Conservation (phyloP, 1,139 yeast genomes). For the Yamadazyma trypodendri region DNA sequence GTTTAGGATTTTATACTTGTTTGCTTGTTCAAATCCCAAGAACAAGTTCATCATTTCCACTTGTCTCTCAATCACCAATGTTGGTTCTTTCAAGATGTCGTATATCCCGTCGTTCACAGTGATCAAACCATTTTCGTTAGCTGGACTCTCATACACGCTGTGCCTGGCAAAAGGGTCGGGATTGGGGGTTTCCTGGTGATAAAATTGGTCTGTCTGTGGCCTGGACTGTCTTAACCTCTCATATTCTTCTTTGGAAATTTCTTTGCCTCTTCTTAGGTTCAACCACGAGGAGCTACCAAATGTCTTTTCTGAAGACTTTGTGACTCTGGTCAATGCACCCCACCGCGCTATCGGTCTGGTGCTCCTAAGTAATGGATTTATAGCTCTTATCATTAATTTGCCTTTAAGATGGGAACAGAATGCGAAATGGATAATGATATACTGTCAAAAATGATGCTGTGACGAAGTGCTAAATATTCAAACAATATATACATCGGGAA, state of each 20-base stretch:
- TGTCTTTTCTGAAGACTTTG: not conserved
- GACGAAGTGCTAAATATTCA: too few relatives aligned
- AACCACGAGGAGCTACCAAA: conserved; percentile 1
- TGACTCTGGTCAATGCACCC: not conserved
- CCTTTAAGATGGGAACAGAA: not conserved
- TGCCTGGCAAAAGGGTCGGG: conserved; percentile 27
- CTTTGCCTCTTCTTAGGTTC: conserved; percentile 28
- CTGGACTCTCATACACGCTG: conserved; percentile 34
- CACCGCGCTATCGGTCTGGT: not conserved
- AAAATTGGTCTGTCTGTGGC: conserved; percentile 19
- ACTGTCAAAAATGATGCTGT: too few relatives aligned
- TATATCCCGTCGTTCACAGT: conserved; percentile 56
- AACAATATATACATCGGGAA: too few relatives aligned
- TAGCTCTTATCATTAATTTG: not conserved
- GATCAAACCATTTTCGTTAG: conserved; percentile 47
- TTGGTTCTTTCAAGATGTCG: conserved; percentile 67
- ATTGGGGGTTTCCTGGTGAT: conserved; percentile 30
- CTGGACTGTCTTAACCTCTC: conserved; percentile 16
- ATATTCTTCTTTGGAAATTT: conserved; percentile 42
- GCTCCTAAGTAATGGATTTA: not conserved
- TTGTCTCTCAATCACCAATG: conserved; percentile 81
- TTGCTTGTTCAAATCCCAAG: conserved; percentile 90
- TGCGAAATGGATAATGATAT: too few relatives aligned
- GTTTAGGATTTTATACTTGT: conserved; percentile 72
- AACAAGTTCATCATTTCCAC: conserved; percentile 84